Base-by-base conservation (phyloP, 495 filamentous ascomycete species). In the Xeromyces bisporus region DNA sequence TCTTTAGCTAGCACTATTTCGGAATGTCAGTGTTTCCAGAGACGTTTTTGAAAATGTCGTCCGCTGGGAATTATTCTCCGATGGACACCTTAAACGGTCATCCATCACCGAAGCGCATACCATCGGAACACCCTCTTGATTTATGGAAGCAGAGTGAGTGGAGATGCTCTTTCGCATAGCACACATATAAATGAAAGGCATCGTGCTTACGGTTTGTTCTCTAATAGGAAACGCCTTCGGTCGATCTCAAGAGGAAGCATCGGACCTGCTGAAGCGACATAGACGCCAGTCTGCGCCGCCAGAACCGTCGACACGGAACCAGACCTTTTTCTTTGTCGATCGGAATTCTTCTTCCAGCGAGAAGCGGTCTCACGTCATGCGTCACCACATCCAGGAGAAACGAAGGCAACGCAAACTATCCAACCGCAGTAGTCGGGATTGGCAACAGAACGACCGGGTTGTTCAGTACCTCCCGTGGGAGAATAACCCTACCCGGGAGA, bases 291-390 rank as follows among this genome's bases (percentile, higher is more conserved):
- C 42, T 5, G 36, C 38, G 14, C 24, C 44, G 1, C 39, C 43
- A 7, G 40, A 44, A 8, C 31, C 44, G 18, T 23, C 43, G 1
- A 17, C 38, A 13, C 52, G 50, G 31, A 52, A 42, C 10, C 57
- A 55, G 41, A 38, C 49, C 3, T 64, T 61, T 29, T 64, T 58
- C 28, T 64, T 64, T 38, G 59, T 64, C 31, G 52, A 64, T 27
- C 47, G 51, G 4, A 53, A 48, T 33, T 60, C 57, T 0, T 60
- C 57, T 3, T 60, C 59, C 7, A 50, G 58, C 15, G 59, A 61
- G 33, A 61, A 61, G 31, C 50, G 59, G 29, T 55, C 59, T 10
- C 59, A 64, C 48, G 59, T 64, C 8, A 64, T 64, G 59, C 54
- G 57, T n/a, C 55, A 64, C 26, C 59, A 64, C 44, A 56, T 61